Percentiles rank a stretch among this genome's conserved stretches.
Conservation (phyloP, 2,329 filamentous ascomycete species). For the Orbilia blumenaviensis region DNA sequence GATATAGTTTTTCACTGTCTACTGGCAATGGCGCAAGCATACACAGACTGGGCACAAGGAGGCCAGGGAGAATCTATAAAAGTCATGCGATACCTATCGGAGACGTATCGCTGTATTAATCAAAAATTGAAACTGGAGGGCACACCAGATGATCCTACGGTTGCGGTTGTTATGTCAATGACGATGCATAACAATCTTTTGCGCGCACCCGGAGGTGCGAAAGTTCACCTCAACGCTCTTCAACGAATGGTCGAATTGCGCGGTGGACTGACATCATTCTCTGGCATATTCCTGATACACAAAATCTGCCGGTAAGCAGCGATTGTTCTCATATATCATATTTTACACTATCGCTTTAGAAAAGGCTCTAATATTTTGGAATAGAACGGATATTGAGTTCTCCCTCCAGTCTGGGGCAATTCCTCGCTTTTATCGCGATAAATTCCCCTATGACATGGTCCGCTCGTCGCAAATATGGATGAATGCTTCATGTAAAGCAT, state of each 20-base stretch:
- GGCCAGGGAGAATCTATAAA: slow-evolving; percentile 1
- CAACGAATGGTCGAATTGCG: slow-evolving; percentile 28
- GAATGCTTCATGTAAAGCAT: background rate
- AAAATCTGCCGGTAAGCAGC: slow-evolving; percentile 44
- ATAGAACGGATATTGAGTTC: slow-evolving; percentile 44
- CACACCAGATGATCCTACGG: slow-evolving; percentile 19
- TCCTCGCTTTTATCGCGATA: slow-evolving; percentile 39
- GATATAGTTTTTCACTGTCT: slow-evolving; percentile 39
- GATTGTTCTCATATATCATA: too few relatives aligned
- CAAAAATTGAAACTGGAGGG: slow-evolving; percentile 15
- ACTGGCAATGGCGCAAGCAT: slow-evolving; percentile 36
- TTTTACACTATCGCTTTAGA: too few relatives aligned
- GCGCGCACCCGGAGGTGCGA: slow-evolving; percentile 19
- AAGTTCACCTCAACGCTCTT: slow-evolving; percentile 34
- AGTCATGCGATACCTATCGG: slow-evolving; percentile 23
- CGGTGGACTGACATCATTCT: slow-evolving; percentile 23
- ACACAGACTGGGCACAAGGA: slow-evolving; percentile 12
- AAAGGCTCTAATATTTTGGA: background rate
- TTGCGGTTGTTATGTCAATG: slow-evolving; percentile 47
- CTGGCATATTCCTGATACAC: slow-evolving; percentile 19
- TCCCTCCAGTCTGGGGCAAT: slow-evolving; percentile 23
- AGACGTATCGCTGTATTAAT: slow-evolving; percentile 43
- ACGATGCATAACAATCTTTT: slow-evolving; percentile 47
- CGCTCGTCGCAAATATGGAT: slow-evolving; percentile 18
- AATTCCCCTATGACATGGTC: slow-evolving; percentile 26